These are phyloP conservation scores for Plectosphaerella cucumerina DNA, from an alignment of 2,329 filamentous ascomycete species.

Conservation along the genomic window DNA sequence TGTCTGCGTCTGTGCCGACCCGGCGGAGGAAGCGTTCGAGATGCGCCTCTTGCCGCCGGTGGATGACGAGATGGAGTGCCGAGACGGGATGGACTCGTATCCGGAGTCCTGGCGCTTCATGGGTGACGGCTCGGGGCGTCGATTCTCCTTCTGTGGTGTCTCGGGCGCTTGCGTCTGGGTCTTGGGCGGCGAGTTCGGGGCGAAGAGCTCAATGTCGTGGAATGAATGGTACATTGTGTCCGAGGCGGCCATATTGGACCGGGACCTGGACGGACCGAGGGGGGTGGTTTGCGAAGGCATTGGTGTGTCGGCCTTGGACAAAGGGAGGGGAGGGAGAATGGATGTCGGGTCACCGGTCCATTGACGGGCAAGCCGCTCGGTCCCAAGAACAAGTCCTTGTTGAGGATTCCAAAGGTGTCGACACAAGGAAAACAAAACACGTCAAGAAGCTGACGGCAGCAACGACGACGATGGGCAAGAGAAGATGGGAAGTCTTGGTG, in stretches of 20 bases:
- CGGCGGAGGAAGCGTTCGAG: constrained; percentile 25
- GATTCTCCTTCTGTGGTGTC: constrained; percentile 11
- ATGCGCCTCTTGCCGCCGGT: constrained; percentile 24
- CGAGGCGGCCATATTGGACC: constrained; percentile 39
- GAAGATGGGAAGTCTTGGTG: neutral
- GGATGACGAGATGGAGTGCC: constrained; percentile 29
- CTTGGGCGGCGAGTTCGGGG: constrained; percentile 28
- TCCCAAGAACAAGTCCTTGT: too few relatives aligned
- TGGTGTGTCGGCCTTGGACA: too few relatives aligned
- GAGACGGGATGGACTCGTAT: constrained; percentile 47
- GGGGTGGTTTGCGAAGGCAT: neutral
- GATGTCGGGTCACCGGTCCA: neutral
- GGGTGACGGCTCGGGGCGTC: constrained; percentile 17
- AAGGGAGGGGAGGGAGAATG: neutral
- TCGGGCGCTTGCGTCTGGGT: constrained; percentile 11
- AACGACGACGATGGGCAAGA: too few relatives aligned
- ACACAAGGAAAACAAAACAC: neutral
- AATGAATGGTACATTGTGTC: constrained; percentile 53
- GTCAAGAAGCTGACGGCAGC: neutral
- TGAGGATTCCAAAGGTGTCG: neutral
- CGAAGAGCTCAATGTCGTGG: constrained; percentile 43
- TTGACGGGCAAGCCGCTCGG: neutral
- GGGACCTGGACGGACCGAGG: constrained; percentile 23
- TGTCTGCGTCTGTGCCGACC: constrained; percentile 18
- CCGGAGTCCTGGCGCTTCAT: constrained; percentile 57